phyloP scores from a whole-genome alignment of 352 stramenopile genomes.

The Globisporangium lucens region DNA sequence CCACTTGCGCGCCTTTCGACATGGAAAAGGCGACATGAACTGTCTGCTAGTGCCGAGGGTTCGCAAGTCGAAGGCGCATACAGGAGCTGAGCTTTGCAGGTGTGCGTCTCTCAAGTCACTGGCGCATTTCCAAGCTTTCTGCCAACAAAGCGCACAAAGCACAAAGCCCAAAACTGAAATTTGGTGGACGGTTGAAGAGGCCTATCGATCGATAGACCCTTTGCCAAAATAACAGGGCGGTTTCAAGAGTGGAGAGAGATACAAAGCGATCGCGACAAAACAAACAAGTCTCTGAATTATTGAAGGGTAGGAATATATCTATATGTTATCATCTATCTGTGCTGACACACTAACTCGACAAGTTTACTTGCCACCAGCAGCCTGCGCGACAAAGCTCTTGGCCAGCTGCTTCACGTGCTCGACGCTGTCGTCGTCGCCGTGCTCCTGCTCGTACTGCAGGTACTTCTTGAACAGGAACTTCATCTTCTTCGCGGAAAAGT shows the following conservation, averaged over 20 bases:
- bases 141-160: background rate
- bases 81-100: background rate
- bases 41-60: background rate
- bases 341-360: constrained; percentile 1
- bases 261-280: background rate
- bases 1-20: constrained; percentile 11
- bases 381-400: constrained; percentile 90
- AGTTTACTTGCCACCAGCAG: constrained; percentile 37
- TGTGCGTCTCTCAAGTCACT: background rate
- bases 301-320: constrained; percentile 7
- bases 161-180: background rate
- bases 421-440: constrained; percentile 85
- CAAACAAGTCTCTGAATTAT: background rate
- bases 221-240: background rate
- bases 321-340: constrained; percentile 5
- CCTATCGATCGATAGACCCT: background rate
- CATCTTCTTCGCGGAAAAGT: constrained; percentile 97
- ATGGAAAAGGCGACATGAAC: constrained; percentile 9
- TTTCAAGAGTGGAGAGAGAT: background rate
- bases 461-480: constrained; percentile 98
- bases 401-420: constrained; percentile 94
- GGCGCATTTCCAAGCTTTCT: background rate
- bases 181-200: background rate
- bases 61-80: background rate
- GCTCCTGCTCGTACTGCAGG: constrained; percentile 91